Conservation (phyloP, 805 yeast species). For the Candida loeiensis region DNA sequence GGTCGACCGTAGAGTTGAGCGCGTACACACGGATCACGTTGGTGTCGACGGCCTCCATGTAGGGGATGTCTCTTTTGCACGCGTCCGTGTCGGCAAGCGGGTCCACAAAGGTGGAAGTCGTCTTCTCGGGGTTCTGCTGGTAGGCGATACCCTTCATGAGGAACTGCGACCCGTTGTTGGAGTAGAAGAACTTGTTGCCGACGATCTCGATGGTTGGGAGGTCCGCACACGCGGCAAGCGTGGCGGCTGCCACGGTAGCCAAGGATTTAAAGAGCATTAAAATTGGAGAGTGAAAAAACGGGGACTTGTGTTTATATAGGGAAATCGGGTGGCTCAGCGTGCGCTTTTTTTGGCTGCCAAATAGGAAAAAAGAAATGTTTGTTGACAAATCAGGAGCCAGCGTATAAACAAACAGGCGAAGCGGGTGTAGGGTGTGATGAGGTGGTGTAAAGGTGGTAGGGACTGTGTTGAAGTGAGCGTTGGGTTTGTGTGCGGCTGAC, state of each 20-base stretch:
- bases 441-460: neutral
- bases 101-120: conserved; percentile 54
- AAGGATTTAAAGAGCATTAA: conserved; percentile 8
- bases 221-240: conserved; percentile 12
- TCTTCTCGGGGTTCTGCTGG: conserved; percentile 61
- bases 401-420: neutral
- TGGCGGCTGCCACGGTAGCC: conserved; percentile 13
- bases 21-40: conserved; percentile 78
- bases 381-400: conserved; percentile 1
- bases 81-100: conserved; percentile 61
- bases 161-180: conserved; percentile 77
- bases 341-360: conserved; percentile 3
- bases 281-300: conserved; percentile 3
- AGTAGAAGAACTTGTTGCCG: conserved; percentile 74
- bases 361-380: conserved; percentile 1
- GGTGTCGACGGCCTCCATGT: conserved; percentile 56
- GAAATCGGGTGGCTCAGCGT: neutral
- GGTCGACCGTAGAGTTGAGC: conserved; percentile 59
- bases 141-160: conserved; percentile 77
- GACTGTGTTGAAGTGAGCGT: neutral
- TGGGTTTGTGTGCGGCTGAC: neutral
- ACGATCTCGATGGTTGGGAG: conserved; percentile 63
- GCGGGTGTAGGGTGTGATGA: neutral
- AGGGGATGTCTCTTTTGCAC: conserved; percentile 74
- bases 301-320: conserved; percentile 3